phyloP scores from a whole-genome alignment of 179 eudicot genomes.

The Beta macrorhiza region DNA sequence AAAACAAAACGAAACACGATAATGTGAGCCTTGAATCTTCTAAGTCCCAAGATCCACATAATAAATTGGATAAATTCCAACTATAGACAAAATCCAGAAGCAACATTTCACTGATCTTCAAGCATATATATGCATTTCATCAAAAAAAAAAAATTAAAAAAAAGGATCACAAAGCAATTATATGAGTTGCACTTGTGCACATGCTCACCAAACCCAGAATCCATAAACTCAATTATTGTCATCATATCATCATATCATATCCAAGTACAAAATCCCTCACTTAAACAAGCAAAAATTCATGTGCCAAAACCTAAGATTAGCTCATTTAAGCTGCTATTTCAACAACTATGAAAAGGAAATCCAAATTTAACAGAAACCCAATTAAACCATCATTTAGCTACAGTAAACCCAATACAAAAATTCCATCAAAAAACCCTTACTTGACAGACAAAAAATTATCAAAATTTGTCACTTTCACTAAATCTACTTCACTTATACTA shows the following conservation, averaged over 20 bases:
- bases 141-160: neutral
- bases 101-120: slow-evolving; percentile 22
- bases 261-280: slow-evolving; percentile 15
- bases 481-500: neutral
- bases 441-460: neutral
- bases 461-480: neutral
- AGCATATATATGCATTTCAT: neutral
- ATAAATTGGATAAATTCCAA: slow-evolving; percentile 14
- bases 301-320: neutral
- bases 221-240: slow-evolving; percentile 31
- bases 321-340: neutral
- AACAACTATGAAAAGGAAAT: neutral
- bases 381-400: neutral
- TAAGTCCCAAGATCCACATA: slow-evolving; percentile 1
- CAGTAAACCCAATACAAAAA: neutral
- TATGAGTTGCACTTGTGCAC: slow-evolving; percentile 21
- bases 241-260: neutral
- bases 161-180: slow-evolving; percentile 17
- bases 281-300: slow-evolving; percentile 20
- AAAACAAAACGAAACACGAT: neutral
- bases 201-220: slow-evolving; percentile 35
- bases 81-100: slow-evolving; percentile 17
- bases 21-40: slow-evolving; percentile 18
- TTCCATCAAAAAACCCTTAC: slow-evolving; percentile 8
- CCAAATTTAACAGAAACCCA: neutral